Base-by-base conservation (phyloP, 352 stramenopile genomes). In the Globisporangium canariense region DNA sequence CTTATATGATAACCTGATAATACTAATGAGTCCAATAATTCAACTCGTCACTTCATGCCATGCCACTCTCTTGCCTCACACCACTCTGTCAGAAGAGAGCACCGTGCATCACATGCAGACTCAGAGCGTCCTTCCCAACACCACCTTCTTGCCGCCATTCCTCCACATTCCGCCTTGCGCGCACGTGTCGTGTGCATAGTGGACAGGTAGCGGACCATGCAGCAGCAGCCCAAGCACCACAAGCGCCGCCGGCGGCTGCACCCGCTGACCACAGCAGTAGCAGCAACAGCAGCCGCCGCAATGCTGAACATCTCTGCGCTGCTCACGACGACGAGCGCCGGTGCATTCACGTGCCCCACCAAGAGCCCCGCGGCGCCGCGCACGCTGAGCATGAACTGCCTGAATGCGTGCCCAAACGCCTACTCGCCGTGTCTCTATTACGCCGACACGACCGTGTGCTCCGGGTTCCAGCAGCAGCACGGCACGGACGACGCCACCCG, bases 361-460 rank as follows among this genome's bases (percentile, higher is more conserved):
- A 49, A 38, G 30, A 49, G 30, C 16, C 22, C 58, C 13, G 52
- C 67, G 28, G 36, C 60, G 20, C 52, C 60, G 38, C 41, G 28
- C 32, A 68, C 60, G 28, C 65, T 75, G 43, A 70, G 32, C 11
- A 75, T 73, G 69, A 60, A 72, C 47, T 75, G 69, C 60, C 50
- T 58, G n/a, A 56, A 57, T 13, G 69, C 65, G 7, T 75, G 69
- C 14, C 34, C 65, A 13, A 38, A 58, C 22, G 41, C 38, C 34
- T 60, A 58, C 52, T 62, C 65, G 25, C 69, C 69, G 10, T 75
- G 69, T 28, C 16, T 75, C 34, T 73, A 62, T 43, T 67, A 75
- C 53, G 55, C 55, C 11, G 49, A 60, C 50, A 28, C 49, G 9
- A 56, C 56, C 45, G 22, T 52, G 13, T 75, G 69, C 57, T 53